Conservation (phyloP, 140 eudicot genomes). For the Senecio squalidus region DNA sequence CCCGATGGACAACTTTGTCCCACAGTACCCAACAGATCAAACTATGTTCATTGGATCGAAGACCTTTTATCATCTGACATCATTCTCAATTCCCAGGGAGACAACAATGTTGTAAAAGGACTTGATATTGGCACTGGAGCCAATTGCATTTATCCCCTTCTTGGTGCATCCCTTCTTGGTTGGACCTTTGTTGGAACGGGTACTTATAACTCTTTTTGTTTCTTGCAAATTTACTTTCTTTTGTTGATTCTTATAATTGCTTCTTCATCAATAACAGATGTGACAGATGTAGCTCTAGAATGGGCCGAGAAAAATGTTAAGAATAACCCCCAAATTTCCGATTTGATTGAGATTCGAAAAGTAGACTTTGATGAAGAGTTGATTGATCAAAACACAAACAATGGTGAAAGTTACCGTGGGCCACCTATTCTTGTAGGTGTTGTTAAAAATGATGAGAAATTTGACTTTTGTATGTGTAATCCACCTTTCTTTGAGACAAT, state of each 20-base stretch:
- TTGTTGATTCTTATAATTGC: background rate
- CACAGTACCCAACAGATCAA: conserved; percentile 92
- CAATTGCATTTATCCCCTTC: conserved; percentile 95
- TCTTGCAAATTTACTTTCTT: background rate
- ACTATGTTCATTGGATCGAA: conserved; percentile 93
- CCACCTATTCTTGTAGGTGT: conserved; percentile 70
- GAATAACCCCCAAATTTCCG: conserved; percentile 69
- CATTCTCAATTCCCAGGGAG: conserved; percentile 32
- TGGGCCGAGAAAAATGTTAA: conserved; percentile 80
- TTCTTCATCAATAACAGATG: conserved; percentile 41
- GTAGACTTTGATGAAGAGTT: conserved; percentile 30
- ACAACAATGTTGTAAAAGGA: conserved; percentile 47
- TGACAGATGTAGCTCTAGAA: conserved; percentile 81
- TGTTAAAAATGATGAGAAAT: conserved; percentile 61
- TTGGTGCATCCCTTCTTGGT: conserved; percentile 89
- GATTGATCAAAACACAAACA: conserved; percentile 9
- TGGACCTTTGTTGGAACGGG: conserved; percentile 95
- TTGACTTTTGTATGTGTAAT: conserved; percentile 98
- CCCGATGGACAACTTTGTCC: conserved; percentile 99
- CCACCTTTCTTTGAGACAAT: conserved; percentile 94
- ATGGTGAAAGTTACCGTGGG: conserved; percentile 37
- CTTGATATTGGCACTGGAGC: conserved; percentile 97
- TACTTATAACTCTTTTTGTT: conserved; percentile 9
- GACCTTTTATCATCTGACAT: conserved; percentile 77
- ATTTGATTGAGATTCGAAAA: conserved; percentile 71